phyloP scores from a whole-genome alignment of 768 basidiomycete species.

The Dioszegia crocea region DNA sequence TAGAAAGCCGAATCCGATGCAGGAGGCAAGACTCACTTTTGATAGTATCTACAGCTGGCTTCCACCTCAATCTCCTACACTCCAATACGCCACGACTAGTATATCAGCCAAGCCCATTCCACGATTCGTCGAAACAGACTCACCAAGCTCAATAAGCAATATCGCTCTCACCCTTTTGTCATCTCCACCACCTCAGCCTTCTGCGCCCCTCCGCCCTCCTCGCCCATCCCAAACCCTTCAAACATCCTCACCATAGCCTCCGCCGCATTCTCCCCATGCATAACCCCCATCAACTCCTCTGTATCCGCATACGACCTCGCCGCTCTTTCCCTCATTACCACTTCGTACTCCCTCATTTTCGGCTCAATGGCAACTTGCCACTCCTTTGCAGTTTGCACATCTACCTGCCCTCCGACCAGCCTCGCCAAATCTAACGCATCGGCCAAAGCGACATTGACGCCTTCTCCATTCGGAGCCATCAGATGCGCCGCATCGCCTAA shows the following conservation, averaged over 20 bases:
- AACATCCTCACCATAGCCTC: conserved; percentile 4
- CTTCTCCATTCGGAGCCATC: conserved; percentile 51
- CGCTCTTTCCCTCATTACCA: neutral
- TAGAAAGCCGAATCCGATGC: too few species aligned
- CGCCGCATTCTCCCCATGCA: conserved; percentile 10
- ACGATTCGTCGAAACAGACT: too few species aligned
- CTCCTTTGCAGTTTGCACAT: neutral
- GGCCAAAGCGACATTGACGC: conserved; percentile 44
- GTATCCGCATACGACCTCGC: neutral
- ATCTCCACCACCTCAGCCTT: too few species aligned
- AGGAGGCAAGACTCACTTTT: too few species aligned
- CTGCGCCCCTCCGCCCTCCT: too few species aligned
- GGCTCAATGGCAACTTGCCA: neutral
- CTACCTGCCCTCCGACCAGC: neutral
- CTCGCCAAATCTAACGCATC: conserved; percentile 12
- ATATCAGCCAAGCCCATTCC: too few species aligned
- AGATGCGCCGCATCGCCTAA: conserved; percentile 52
- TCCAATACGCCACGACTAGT: too few species aligned
- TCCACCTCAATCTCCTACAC: too few species aligned
- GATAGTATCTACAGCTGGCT: too few species aligned
- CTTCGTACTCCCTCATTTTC: conserved; percentile 2
- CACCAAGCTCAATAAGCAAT: too few species aligned
- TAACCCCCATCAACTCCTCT: conserved; percentile 7
- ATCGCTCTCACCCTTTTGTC: too few species aligned
- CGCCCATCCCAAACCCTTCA: neutral